Percentiles rank a stretch among this genome's conserved stretches.
phyloP scores from a whole-genome alignment of 1,284 basidiomycete species.

The Apiotrichum mycotoxinovorans region DNA sequence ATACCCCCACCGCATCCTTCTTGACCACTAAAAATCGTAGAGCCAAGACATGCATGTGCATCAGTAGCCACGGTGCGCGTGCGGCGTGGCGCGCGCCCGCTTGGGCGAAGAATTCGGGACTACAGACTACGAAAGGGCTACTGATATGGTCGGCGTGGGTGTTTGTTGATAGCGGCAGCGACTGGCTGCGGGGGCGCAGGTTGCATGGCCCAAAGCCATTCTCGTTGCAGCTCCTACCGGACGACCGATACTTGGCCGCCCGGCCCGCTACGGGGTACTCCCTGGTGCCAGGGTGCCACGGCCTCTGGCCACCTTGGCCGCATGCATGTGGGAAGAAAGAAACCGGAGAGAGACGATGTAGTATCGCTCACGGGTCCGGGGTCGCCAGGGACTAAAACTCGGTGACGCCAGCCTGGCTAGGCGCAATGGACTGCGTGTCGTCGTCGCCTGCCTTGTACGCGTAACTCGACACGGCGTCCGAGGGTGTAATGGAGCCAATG shows the following conservation, averaged over 20 bases:
- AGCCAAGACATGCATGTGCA: conserved; percentile 19
- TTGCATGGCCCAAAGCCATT: too few relatives aligned
- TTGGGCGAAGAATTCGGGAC: not conserved
- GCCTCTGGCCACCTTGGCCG: too few relatives aligned
- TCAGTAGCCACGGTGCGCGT: conserved; percentile 2
- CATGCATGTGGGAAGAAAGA: too few relatives aligned
- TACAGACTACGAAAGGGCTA: too few relatives aligned
- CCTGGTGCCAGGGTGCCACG: too few relatives aligned
- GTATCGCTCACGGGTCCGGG: too few relatives aligned
- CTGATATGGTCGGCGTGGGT: not conserved
- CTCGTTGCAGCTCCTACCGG: too few relatives aligned
- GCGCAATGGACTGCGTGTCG: conserved; percentile 45
- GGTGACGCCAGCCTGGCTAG: conserved; percentile 50
- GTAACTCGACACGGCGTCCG: conserved; percentile 43
- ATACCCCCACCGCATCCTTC: not conserved
- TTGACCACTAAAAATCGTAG: not conserved
- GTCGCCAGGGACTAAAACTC: conserved; percentile 41
- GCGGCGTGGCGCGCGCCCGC: not conserved
- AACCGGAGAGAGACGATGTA: too few relatives aligned
- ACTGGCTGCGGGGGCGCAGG: too few relatives aligned
- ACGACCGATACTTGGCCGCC: too few relatives aligned
- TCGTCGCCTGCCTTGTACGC: conserved; percentile 49
- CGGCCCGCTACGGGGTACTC: too few relatives aligned
- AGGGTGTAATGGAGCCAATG: conserved; percentile 64
- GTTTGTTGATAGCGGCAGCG: too few relatives aligned